Base-by-base conservation (phyloP, 805 yeast species). In the Clavispora asparagi region DNA sequence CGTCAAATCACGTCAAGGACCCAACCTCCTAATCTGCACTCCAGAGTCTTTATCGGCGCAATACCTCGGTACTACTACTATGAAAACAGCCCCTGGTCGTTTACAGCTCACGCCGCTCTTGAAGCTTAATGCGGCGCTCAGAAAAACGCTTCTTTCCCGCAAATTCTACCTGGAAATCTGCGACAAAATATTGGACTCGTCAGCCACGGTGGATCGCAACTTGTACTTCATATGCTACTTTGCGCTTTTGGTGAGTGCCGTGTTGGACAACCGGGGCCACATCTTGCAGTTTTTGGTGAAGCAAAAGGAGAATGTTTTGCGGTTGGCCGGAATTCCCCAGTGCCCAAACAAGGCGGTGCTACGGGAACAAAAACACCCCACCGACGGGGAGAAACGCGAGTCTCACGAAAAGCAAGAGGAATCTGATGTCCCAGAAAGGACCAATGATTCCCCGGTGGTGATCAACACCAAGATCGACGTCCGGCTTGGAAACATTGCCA, bases 211-310 rank as follows among this genome's bases (percentile, higher is more conserved):
- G 17, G 77, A 72, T 53, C 53, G 67, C 6, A 67, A 62, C 39
- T 55, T 72, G 36, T 72, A 72, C 51, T 72, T 72, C 56, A 59
- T 70, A 28, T 72, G 77, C 57, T 72, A 72, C 55, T 68, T 67
- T 52, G 63, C 75, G 10, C 62, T 72, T 30, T 52, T 70, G 49
- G 41, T 67, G 38, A 64, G 73, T 39, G 59, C 69, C 37, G 50
- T 68, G 9, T 58, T 71, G 45, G 60, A 70, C 42, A 72, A 72
- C 57, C 70, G 69, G 46, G 63, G 62, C 19, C 48, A 56, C 29
- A 70, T 72, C 48, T 47, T 49, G 42, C 51, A 44, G 27, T 71
- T 66, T 44, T 48, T 72, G 19, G 50, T 43, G 16, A 39, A 49
- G 9, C 74, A 70, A 45, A 52, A 52, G 26, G 46, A 46, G 41